Base-by-base conservation (phyloP, 192 early-diverging fungal genomes). In the Coemansia sp. region DNA sequence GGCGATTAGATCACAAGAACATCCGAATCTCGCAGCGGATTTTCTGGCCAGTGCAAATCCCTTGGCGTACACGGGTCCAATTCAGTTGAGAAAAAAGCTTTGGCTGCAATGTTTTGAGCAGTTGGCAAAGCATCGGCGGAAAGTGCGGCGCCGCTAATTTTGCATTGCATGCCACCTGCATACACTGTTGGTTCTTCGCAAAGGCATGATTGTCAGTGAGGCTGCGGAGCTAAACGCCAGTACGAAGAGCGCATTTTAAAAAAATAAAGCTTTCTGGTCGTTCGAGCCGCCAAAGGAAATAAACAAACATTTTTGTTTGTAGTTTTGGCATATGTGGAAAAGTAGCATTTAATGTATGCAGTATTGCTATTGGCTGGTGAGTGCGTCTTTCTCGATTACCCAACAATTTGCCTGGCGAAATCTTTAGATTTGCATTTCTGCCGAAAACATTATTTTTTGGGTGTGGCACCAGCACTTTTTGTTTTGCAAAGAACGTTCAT, bases 91-190 rank as follows among this genome's bases (percentile, higher is more conserved):
- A 38, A 38, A 38, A 38, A 38, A 9, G 37, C 9, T 9, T 5
- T 19, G 21, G 12, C 49, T 19, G 49, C 49, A 50, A 14, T 19
- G 23, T 43, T 41, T 10, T 15, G 23, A 52, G 48, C 17, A 50
- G 0, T 21, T n/a, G 19, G 2, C 6, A 27, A 25, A 53, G 24
- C 10, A 22, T 10, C 51, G 24, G 51, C 51, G 23, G 11, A 12
- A 53, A 53, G 51, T 22, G 21, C 51, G 51, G 23, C 51, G 51
- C 24, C 24, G 51, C 51, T 53, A 53, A 53, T 53, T 53, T 53
- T 25, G 17, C 51, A 23, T 25, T 53, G 51, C 51, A 53, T 5
- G 19, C 23, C 51, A 52, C 50, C 50, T 52, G 50, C 50, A 52
- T 41, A 41, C 39, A 38, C 37, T 43, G 10, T 8, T 43, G 2